A percentile compares a stretch with the other conserved stretches of the same genome.
phyloP scores from a whole-genome alignment of 2,329 filamentous ascomycete genomes.

The Fusarium poae region DNA sequence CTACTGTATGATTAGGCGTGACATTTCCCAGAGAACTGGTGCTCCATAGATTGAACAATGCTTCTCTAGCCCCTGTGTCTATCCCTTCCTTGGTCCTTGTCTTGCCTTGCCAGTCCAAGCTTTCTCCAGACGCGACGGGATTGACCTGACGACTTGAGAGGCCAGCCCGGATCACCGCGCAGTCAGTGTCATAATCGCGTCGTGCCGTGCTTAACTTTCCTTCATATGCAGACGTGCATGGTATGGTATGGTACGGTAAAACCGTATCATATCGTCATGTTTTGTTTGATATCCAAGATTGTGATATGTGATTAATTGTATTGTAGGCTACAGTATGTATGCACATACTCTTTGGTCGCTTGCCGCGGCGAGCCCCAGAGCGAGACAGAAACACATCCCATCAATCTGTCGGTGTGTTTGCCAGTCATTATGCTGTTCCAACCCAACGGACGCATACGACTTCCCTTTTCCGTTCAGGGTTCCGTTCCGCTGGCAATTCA shows the following conservation, averaged over 20 bases:
- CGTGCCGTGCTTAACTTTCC: conserved; percentile 33
- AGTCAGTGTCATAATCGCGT: conserved; percentile 40
- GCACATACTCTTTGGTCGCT: conserved; percentile 17
- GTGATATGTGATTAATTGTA: conserved; percentile 35
- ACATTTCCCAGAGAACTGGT: conserved; percentile 29
- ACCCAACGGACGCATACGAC: conserved; percentile 25
- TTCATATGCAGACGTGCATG: conserved; percentile 2
- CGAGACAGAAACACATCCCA: conserved; percentile 21
- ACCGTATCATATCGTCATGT: conserved; percentile 21
- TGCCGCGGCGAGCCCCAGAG: conserved; percentile 41
- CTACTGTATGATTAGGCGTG: conserved; percentile 21
- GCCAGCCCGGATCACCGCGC: conserved; percentile 31
- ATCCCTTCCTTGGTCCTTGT: conserved; percentile 35
- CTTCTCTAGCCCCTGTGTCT: conserved; percentile 29
- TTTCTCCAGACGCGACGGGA: conserved; percentile 40
- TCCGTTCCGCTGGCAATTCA: conserved; percentile 26
- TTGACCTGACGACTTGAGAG: conserved; percentile 17
- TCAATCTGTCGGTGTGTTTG: conserved; percentile 33
- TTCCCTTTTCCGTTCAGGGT: conserved; percentile 35
- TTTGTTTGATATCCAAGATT: conserved; percentile 31
- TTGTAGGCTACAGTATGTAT: conserved; percentile 1
- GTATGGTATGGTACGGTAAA: conserved; percentile 2
- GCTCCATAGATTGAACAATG: conserved; percentile 24
- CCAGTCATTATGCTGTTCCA: conserved; percentile 26
- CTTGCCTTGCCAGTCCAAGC: conserved; percentile 31